These are phyloP conservation scores for Cyberlindnera amylophila DNA, from an alignment of 805 yeast species.

Conservation along the genomic window DNA sequence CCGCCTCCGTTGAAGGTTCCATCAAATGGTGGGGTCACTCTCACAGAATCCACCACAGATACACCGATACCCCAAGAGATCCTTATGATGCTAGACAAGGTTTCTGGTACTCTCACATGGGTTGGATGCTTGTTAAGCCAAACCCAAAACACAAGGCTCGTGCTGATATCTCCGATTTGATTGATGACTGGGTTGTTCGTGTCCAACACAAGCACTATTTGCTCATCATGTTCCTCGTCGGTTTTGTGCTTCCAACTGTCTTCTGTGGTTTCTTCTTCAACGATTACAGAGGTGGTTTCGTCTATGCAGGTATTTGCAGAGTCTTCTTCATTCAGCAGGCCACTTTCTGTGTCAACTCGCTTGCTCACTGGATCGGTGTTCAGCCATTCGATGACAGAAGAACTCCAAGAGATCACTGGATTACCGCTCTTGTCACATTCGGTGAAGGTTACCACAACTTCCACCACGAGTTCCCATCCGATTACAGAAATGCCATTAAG, in stretches of 20 bases:
- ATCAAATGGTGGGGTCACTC: slow-evolving; percentile 89
- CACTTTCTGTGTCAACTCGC: slow-evolving; percentile 80
- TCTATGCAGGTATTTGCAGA: slow-evolving; percentile 72
- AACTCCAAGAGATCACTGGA: slow-evolving; percentile 79
- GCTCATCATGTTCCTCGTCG: slow-evolving; percentile 53
- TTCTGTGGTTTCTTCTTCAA: slow-evolving; percentile 52
- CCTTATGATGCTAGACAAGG: slow-evolving; percentile 86
- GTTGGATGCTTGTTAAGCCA: slow-evolving; percentile 81
- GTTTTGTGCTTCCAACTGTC: slow-evolving; percentile 59
- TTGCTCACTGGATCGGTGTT: slow-evolving; percentile 82
- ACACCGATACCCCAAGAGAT: slow-evolving; percentile 78
- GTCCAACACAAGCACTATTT: slow-evolving; percentile 80
- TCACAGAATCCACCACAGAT: slow-evolving; percentile 83
- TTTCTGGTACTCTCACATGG: slow-evolving; percentile 80
- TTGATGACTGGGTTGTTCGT: slow-evolving; percentile 74
- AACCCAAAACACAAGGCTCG: slow-evolving; percentile 75
- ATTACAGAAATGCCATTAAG: slow-evolving; percentile 80
- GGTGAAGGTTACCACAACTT: slow-evolving; percentile 91
- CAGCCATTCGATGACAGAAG: slow-evolving; percentile 87
- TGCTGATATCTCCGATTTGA: slow-evolving; percentile 60
- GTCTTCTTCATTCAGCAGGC: slow-evolving; percentile 76
- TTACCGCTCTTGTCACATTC: slow-evolving; percentile 78
- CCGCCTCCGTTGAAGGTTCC: slow-evolving; percentile 80
- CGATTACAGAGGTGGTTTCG: slow-evolving; percentile 69
- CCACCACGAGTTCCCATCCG: slow-evolving; percentile 89